These are phyloP conservation scores for Cucumis hystrix DNA, from an alignment of 306 rosid species.

Conservation along the genomic window DNA sequence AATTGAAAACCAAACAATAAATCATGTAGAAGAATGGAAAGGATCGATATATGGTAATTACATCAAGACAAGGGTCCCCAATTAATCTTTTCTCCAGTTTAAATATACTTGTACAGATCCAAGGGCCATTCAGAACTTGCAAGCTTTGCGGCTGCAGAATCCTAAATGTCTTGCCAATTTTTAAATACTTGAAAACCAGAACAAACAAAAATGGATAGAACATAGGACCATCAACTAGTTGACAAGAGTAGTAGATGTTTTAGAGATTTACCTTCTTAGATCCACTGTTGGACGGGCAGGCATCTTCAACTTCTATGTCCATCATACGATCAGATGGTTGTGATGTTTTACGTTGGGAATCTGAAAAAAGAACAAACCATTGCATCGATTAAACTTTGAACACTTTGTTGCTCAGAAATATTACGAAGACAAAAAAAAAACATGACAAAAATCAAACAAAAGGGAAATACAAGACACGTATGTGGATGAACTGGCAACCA, in stretches of 20 bases:
- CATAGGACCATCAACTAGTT: not conserved
- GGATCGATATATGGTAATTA: not conserved
- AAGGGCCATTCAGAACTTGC: not conserved
- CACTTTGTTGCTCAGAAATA: not conserved
- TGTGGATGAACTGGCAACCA: not conserved
- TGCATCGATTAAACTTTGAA: not conserved
- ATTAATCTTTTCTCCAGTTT: not conserved
- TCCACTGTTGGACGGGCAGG: constrained; percentile 15
- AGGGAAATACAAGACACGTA: not conserved
- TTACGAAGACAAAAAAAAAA: not conserved
- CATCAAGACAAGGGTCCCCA: not conserved
- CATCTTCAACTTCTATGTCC: constrained; percentile 18
- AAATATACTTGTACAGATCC: not conserved
- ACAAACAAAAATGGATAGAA: not conserved
- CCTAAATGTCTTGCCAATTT: not conserved
- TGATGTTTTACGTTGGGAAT: constrained; percentile 11
- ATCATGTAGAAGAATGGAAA: not conserved
- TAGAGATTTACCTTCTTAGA: constrained; percentile 36
- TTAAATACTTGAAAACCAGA: not conserved
- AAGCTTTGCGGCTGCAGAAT: not conserved
- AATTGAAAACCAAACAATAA: not conserved
- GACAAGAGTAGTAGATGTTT: not conserved
- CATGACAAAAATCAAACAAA: not conserved
- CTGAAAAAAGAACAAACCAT: constrained; percentile 15
- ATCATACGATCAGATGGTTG: constrained; percentile 3